Percentiles rank a stretch among this genome's conserved stretches.
Evolutionary conservation across 129 eudicot genomes (phyloP).

Genomic region (Deinandra increscens): DNA sequence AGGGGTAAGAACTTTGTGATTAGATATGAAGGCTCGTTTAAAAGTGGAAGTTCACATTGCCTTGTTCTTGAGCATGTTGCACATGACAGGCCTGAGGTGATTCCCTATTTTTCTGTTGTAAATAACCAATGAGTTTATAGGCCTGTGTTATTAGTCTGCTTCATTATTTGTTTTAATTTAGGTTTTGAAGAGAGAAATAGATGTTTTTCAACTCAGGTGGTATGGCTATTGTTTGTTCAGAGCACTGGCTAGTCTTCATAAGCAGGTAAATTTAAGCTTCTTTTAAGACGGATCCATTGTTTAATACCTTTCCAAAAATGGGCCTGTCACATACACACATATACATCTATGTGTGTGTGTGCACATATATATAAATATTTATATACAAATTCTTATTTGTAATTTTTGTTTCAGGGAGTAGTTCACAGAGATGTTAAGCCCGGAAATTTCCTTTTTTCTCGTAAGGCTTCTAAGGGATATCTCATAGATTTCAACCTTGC

Average conservation of each 20-base stretch:
- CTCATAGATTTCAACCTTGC: conserved; percentile 98
- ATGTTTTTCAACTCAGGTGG: conserved; percentile 70
- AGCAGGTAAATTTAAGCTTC: conserved; percentile 55
- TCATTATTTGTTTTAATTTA: conserved; percentile 10
- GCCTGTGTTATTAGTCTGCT: conserved; percentile 4
- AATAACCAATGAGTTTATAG: not conserved
- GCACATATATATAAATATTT: not conserved
- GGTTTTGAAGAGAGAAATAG: conserved; percentile 73
- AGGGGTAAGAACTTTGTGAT: conserved; percentile 92
- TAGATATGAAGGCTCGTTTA: conserved; percentile 75
- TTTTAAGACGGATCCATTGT: not conserved
- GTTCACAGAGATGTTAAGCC: conserved; percentile 99
- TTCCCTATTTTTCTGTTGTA: not conserved
- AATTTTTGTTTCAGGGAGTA: conserved; percentile 65
- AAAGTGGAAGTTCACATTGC: conserved; percentile 66
- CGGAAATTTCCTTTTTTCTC: conserved; percentile 89
- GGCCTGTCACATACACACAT: not conserved
- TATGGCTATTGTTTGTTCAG: conserved; percentile 89
- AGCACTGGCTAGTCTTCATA: conserved; percentile 93
- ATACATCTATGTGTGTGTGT: not conserved
- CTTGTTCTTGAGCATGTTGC: conserved; percentile 87
- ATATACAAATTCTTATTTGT: not conserved
- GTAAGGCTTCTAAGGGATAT: conserved; percentile 62
- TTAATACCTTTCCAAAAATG: not conserved
- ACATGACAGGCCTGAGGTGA: conserved; percentile 96